Base-by-base conservation (phyloP, 169 alveolate species). In the Plasmodium inui region DNA sequence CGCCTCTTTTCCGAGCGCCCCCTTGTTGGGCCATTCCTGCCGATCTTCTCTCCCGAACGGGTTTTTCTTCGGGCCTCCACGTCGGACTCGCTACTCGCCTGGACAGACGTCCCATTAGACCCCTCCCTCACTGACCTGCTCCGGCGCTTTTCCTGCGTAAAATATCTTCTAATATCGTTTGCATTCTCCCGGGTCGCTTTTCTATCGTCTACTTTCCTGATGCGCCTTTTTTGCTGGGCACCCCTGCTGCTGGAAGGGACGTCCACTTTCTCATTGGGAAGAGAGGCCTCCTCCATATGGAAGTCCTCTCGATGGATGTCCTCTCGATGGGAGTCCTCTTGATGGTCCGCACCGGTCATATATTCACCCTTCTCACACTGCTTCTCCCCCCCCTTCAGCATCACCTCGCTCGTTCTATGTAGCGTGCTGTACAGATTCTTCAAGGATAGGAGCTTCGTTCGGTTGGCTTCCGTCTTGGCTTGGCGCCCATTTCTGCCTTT, bases 361-460 rank as follows among this genome's bases (percentile, higher is more conserved):
- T 14, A 3, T 14, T 12, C 22, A 50, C 22, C 22, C 22, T 50
- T 12, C 61, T 50, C 61, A 50, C 61, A 2, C 61, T 0, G 9
- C 12, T 83, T 37, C 5, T 61, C n/a, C 72, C 39, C 41, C 71
- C 41, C 89, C 39, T 55, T 55, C 44, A 84, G 55, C 1, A 84
- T 12, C 19, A 26, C 22, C 34, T 84, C 92, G 22, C 92, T 71
- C 22, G 83, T 84, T 70, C 55, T 70, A n/a, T 84, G 78, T 17
- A 84, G n/a, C 10, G 30, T 84, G 19, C 72, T 71, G 74, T 84
- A 84, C 34, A 84, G 50, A 22, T 39, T 72, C 34, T 84, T 84
- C 14, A 84, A 9, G 0, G 92, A 84, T 70, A 84, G n/a, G 10
- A 84, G 53, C 57, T 46, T 84, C 34, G 53, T 71, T 2, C 32